phyloP scores from a whole-genome alignment of 1,284 basidiomycete genomes.

The Xanthoconium separans region DNA sequence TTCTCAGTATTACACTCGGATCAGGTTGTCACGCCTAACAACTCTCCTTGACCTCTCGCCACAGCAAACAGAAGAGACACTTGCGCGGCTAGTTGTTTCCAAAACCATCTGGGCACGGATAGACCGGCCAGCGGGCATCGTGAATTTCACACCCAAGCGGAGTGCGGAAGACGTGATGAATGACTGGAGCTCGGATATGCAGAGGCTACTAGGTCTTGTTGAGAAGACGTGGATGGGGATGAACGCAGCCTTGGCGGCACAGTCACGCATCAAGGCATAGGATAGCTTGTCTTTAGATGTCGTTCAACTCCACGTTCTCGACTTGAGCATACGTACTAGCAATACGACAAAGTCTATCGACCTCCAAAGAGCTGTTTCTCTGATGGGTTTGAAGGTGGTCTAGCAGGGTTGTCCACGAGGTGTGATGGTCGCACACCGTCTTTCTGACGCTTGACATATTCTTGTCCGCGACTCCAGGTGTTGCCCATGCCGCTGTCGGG shows the following conservation, averaged over 20 bases:
- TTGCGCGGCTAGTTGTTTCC: slow-evolving; percentile 88
- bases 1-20: slow-evolving; percentile 92
- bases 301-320: slow-evolving; percentile 16
- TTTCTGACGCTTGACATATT: slow-evolving; percentile 71
- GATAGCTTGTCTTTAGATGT: slow-evolving; percentile 23
- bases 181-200: slow-evolving; percentile 95
- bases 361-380: slow-evolving; percentile 21
- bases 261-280: slow-evolving; percentile 60
- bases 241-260: slow-evolving; percentile 82
- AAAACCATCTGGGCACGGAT: slow-evolving; percentile 93
- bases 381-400: slow-evolving; percentile 8
- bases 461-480: slow-evolving; percentile 64
- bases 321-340: slow-evolving; percentile 5
- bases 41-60: slow-evolving; percentile 85
- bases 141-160: slow-evolving; percentile 79
- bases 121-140: slow-evolving; percentile 88
- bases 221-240: slow-evolving; percentile 91
- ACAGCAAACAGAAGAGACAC: slow-evolving; percentile 82
- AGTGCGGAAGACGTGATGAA: slow-evolving; percentile 92
- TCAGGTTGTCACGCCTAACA: slow-evolving; percentile 82
- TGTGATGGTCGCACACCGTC: slow-evolving; percentile 67
- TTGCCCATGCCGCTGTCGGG: slow-evolving; percentile 41
- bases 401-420: slow-evolving; percentile 20
- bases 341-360: slow-evolving; percentile 11
- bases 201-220: slow-evolving; percentile 77